Evolutionary conservation across 495 filamentous ascomycete species (phyloP).

Genomic region (Neurospora discreta): DNA sequence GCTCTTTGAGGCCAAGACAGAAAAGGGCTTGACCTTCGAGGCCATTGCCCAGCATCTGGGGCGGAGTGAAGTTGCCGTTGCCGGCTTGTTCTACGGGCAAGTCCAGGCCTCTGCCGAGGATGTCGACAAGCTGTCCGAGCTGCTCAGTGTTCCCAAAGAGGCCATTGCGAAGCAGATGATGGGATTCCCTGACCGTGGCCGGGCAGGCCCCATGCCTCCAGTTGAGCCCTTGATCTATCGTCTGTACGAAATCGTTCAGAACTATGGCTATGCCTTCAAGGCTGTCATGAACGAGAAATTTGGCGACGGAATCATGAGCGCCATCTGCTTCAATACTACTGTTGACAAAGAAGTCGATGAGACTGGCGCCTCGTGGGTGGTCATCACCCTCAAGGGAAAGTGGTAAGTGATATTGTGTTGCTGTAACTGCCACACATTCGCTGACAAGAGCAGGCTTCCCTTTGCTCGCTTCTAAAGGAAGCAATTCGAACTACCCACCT

Average conservation of each 20-base stretch:
- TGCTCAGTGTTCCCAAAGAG: conserved; percentile 52
- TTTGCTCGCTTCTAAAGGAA: conserved; percentile 46
- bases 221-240: conserved; percentile 90
- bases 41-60: conserved; percentile 64
- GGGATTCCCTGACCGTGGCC: conserved; percentile 73
- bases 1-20: conserved; percentile 79
- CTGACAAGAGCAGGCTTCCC: conserved; percentile 41
- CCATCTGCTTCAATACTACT: conserved; percentile 84
- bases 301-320: conserved; percentile 98
- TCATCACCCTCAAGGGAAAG: conserved; percentile 88
- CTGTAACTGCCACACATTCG: not conserved
- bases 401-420: conserved; percentile 50
- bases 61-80: conserved; percentile 80
- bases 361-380: conserved; percentile 60
- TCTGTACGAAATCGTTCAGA: conserved; percentile 94
- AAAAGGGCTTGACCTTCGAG: conserved; percentile 67
- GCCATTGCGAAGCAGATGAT: conserved; percentile 50
- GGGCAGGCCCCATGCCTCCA: conserved; percentile 84
- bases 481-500: not conserved
- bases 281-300: conserved; percentile 97
- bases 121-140: conserved; percentile 53
- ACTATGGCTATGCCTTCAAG: conserved; percentile 96
- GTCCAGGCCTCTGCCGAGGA: conserved; percentile 71
- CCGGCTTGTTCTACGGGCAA: conserved; percentile 93
- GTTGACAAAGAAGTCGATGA: conserved; percentile 93